Evolutionary conservation across 768 basidiomycete genomes (phyloP).

Genomic region (Boletus pseudopeckii): DNA sequence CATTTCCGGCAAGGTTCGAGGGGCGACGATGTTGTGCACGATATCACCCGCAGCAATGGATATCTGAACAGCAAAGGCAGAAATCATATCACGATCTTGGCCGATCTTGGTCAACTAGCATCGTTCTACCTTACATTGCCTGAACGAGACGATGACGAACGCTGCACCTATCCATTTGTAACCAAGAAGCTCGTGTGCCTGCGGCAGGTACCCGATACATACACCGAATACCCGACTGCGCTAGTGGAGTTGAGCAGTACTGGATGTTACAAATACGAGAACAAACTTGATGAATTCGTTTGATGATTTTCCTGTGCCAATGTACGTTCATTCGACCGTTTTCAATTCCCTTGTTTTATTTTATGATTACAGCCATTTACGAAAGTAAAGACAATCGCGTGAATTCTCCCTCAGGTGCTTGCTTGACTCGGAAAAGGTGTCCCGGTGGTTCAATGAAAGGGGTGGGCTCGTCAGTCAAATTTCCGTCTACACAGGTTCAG

Average conservation of each 20-base stretch:
- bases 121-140: conserved; percentile 5
- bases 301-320: not conserved
- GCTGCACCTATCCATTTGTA: conserved; percentile 9
- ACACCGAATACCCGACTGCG: not conserved
- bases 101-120: not conserved
- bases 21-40: not conserved
- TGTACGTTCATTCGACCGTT: not conserved
- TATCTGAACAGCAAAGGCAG: not conserved
- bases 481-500: no score
- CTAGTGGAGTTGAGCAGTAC: conserved; percentile 4
- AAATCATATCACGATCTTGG: conserved; percentile 7
- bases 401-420: no score
- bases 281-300: not conserved
- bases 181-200: not conserved
- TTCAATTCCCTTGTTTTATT: not conserved
- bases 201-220: not conserved
- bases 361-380: not conserved
- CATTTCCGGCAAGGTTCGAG: conserved; percentile 15
- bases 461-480: no score
- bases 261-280: not conserved
- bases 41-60: not conserved
- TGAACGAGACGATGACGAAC: not conserved
- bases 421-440: no score
- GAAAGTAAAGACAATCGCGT: no score
- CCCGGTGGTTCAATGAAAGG: no score